These are phyloP conservation scores for Apiospora rasikravindrae DNA, from an alignment of 2,329 filamentous ascomycete species.

Conservation along the genomic window DNA sequence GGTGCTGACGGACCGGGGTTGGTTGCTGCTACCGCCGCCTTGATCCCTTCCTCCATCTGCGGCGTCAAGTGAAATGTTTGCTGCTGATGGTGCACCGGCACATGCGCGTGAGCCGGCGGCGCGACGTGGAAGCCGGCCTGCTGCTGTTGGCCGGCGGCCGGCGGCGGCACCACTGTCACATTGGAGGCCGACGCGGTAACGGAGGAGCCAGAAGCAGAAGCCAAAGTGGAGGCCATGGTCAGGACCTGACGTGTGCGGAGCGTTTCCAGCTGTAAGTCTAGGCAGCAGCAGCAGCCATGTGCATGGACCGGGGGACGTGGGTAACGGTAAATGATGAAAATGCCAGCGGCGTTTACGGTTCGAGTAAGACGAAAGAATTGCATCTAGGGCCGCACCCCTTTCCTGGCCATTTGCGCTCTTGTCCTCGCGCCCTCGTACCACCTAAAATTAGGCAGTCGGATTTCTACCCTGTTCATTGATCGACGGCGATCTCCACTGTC, in stretches of 20 bases:
- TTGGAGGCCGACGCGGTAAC: neutral
- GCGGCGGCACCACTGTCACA: neutral
- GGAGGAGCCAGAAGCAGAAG: neutral
- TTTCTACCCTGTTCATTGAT: conserved; percentile 1
- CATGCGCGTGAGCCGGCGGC: neutral
- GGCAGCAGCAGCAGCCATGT: neutral
- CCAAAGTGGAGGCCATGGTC: neutral
- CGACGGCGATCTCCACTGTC: neutral
- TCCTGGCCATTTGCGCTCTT: neutral
- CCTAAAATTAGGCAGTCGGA: neutral
- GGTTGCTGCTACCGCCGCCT: conserved; percentile 6
- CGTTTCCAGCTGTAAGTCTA: neutral
- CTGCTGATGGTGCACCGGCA: neutral
- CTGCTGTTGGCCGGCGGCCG: neutral
- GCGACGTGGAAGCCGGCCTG: neutral
- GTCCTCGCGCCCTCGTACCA: neutral
- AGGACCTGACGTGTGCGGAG: neutral
- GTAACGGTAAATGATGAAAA: neutral
- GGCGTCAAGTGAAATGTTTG: neutral
- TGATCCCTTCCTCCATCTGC: conserved; percentile 19
- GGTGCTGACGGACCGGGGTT: neutral
- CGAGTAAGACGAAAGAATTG: neutral
- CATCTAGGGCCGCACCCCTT: neutral
- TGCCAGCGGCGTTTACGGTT: neutral
- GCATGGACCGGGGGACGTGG: neutral